A percentile compares a stretch with the other conserved stretches of the same genome.
Conservation (phyloP, 2,329 filamentous ascomycete genomes). For the Pseudocercospora ulei region DNA sequence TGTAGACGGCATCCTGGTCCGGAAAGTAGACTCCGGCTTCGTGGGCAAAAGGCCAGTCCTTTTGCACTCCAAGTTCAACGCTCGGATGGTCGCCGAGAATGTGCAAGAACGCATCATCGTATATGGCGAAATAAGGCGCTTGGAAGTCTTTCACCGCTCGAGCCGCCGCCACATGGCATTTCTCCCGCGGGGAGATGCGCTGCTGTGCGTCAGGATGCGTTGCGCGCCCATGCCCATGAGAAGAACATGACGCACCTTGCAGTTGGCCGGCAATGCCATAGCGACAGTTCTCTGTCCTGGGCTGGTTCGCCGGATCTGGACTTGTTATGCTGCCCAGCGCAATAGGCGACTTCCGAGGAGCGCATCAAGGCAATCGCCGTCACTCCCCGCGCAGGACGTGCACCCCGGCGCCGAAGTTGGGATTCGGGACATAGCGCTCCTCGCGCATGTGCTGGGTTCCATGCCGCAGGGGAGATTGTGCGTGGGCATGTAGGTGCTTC, state of each 20-base stretch:
- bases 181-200: slow-evolving; percentile 17
- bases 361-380: slow-evolving; percentile 5
- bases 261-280: slow-evolving; percentile 17
- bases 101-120: slow-evolving; percentile 26
- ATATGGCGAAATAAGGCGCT: slow-evolving; percentile 25
- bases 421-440: no score
- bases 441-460: no score
- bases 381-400: slow-evolving; percentile 7
- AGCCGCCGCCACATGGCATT: slow-evolving; percentile 10
- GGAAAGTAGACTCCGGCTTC: slow-evolving; percentile 36
- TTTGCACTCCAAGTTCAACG: slow-evolving; percentile 23
- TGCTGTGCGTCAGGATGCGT: slow-evolving; percentile 8
- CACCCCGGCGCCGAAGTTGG: slow-evolving; percentile 7
- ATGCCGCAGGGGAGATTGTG: no score
- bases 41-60: slow-evolving; percentile 33
- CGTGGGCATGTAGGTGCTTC: no score
- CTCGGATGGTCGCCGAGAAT: slow-evolving; percentile 24
- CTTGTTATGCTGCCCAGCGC: slow-evolving; percentile 4
- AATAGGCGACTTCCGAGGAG: background rate
- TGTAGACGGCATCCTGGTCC: slow-evolving; percentile 35
- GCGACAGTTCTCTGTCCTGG: background rate
- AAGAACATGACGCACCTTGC: slow-evolving; percentile 15
- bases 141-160: slow-evolving; percentile 13
- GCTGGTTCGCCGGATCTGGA: slow-evolving; percentile 1
- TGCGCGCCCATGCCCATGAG: background rate